phyloP scores from a whole-genome alignment of 495 filamentous ascomycete species.

The Lophiostoma macrostomum region DNA sequence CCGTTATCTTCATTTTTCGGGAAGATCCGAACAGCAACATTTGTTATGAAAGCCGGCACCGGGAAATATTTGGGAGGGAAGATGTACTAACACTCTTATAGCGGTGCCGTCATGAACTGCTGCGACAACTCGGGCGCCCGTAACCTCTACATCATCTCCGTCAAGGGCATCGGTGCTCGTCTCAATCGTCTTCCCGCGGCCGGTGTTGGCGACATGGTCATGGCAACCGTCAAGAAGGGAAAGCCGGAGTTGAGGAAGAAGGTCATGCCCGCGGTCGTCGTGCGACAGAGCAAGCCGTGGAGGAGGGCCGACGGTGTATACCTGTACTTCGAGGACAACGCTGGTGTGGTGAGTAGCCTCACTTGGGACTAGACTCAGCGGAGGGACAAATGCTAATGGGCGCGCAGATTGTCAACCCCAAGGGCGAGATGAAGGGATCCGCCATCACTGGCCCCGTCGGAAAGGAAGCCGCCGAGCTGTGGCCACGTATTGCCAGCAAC shows the following conservation, averaged over 20 bases:
- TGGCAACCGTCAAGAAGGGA: slow-evolving; percentile 99
- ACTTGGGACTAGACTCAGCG: not conserved
- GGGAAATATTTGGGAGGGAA: not conserved
- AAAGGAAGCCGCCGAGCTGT: slow-evolving; percentile 99
- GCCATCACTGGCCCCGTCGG: slow-evolving; percentile 98
- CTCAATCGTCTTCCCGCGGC: slow-evolving; percentile 97
- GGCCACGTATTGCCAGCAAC: slow-evolving; percentile 99
- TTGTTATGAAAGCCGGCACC: slow-evolving; percentile 3
- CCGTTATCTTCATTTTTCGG: too few species aligned
- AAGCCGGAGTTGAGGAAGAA: slow-evolving; percentile 99
- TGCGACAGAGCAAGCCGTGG: slow-evolving; percentile 99
- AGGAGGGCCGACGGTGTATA: slow-evolving; percentile 94
- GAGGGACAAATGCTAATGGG: slow-evolving; percentile 11
- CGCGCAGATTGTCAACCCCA: slow-evolving; percentile 95
- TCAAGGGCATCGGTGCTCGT: slow-evolving; percentile 97
- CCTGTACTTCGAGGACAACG: slow-evolving; percentile 99
- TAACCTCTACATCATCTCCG: slow-evolving; percentile 99
- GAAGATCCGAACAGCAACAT: too few species aligned
- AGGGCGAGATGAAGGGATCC: slow-evolving; percentile 99
- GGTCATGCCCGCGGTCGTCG: slow-evolving; percentile 98
- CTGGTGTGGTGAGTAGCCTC: slow-evolving; percentile 75
- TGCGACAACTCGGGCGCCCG: slow-evolving; percentile 97
- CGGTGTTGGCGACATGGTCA: slow-evolving; percentile 99
- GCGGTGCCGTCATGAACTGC: slow-evolving; percentile 95
- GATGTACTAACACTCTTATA: slow-evolving; percentile 44